These are phyloP conservation scores for Zymoseptoria passerinii DNA, from an alignment of 2,329 filamentous ascomycete genomes.

Conservation along the genomic window DNA sequence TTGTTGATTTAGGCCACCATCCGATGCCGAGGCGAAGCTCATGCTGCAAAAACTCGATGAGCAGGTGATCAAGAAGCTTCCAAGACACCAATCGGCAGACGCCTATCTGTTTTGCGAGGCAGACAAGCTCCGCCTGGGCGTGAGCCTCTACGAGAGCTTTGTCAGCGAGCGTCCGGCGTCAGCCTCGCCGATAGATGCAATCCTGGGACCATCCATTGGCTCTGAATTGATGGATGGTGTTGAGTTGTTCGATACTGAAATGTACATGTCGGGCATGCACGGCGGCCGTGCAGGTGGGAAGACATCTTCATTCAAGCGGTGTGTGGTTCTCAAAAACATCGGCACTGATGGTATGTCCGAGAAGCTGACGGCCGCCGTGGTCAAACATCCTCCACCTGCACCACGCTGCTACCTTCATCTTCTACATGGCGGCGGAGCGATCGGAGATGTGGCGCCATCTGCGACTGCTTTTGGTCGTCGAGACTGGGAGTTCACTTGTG, in stretches of 20 bases:
- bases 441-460: conserved; percentile 37
- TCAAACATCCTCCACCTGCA: conserved; percentile 45
- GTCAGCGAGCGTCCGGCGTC: conserved; percentile 14
- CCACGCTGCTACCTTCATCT: conserved; percentile 55
- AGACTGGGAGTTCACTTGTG: conserved; percentile 57
- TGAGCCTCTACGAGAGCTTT: conserved; percentile 41
- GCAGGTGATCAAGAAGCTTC: conserved; percentile 34
- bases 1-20: too few species aligned
- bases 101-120: conserved; percentile 48
- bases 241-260: conserved; percentile 50
- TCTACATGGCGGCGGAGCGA: conserved; percentile 50
- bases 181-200: conserved; percentile 1
- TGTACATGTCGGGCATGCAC: conserved; percentile 55
- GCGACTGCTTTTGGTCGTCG: conserved; percentile 55
- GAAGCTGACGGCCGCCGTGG: conserved; percentile 39
- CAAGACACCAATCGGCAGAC: conserved; percentile 42
- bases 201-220: conserved; percentile 27
- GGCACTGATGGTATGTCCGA: conserved; percentile 28
- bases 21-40: conserved; percentile 26
- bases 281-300: conserved; percentile 50
- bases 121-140: conserved; percentile 42
- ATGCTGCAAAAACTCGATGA: conserved; percentile 37
- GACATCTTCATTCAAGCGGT: conserved; percentile 58
- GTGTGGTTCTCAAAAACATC: conserved; percentile 50
- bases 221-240: conserved; percentile 39